phyloP scores from a whole-genome alignment of 345 rosid genomes.

The Melaleuca alternifolia region DNA sequence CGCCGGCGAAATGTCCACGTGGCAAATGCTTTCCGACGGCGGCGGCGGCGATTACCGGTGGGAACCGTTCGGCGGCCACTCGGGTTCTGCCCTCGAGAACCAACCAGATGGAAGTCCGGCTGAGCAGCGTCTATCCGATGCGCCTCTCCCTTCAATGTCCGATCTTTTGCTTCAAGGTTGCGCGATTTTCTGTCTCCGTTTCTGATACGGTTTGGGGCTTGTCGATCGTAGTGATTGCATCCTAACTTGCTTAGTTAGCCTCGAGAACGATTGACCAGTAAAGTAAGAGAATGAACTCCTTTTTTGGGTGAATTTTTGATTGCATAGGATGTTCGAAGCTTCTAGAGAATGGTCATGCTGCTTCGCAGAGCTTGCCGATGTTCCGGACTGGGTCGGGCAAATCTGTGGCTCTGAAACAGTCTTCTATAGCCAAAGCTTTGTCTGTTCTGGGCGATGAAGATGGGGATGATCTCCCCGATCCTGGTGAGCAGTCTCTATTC shows the following conservation, averaged over 20 bases:
- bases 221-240: background rate
- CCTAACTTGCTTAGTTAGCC: background rate
- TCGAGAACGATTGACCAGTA: background rate
- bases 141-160: conserved; percentile 49
- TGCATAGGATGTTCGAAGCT: conserved; percentile 33
- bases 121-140: conserved; percentile 1
- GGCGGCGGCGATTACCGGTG: conserved; percentile 37
- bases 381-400: conserved; percentile 63
- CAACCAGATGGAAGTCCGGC: conserved; percentile 9
- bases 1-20: conserved; percentile 53
- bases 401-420: conserved; percentile 41
- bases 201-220: background rate
- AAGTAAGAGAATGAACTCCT: background rate
- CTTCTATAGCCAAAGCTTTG: conserved; percentile 56
- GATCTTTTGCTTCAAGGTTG: conserved; percentile 65
- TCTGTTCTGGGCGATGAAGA: conserved; percentile 33
- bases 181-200: background rate
- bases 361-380: conserved; percentile 24
- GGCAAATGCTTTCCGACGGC: conserved; percentile 50
- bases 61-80: conserved; percentile 35
- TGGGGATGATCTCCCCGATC: background rate
- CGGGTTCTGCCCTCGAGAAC: conserved; percentile 1
- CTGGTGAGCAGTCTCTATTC: conserved; percentile 18
- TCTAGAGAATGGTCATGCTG: conserved; percentile 15
- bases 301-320: background rate